These are phyloP conservation scores for Paxillus rubicundulus DNA, from an alignment of 768 basidiomycete genomes.

Conservation along the genomic window DNA sequence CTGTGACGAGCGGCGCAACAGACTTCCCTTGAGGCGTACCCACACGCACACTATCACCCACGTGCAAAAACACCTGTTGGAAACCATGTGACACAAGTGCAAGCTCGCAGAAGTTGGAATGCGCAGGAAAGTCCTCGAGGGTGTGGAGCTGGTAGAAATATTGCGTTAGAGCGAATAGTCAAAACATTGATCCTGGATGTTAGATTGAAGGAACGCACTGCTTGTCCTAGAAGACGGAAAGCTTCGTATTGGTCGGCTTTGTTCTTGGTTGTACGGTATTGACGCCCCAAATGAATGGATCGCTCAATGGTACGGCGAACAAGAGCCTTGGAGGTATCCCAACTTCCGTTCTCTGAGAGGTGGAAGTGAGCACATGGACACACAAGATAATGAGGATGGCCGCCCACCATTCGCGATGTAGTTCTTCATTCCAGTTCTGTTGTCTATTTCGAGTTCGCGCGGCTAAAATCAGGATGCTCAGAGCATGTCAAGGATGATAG, in stretches of 20 bases:
- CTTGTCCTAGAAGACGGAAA: constrained; percentile 74
- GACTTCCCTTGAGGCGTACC: constrained; percentile 70
- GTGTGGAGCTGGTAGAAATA: constrained; percentile 57
- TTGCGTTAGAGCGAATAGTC: not conserved
- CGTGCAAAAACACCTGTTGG: constrained; percentile 76
- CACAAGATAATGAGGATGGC: too few relatives aligned
- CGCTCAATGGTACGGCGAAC: constrained; percentile 69
- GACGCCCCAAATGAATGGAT: constrained; percentile 78
- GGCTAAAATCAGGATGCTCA: constrained; percentile 41
- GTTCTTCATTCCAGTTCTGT: constrained; percentile 89
- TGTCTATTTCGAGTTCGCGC: constrained; percentile 82
- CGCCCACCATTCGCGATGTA: constrained; percentile 77
- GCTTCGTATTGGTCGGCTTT: constrained; percentile 76
- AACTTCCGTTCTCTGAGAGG: constrained; percentile 54
- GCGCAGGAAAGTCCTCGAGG: constrained; percentile 84
- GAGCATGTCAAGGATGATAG: not conserved
- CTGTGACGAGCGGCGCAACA: constrained; percentile 84
- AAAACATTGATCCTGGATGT: constrained; percentile 15
- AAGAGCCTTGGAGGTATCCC: constrained; percentile 85
- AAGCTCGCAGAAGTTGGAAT: constrained; percentile 89
- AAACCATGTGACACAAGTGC: constrained; percentile 73
- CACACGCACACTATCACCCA: constrained; percentile 76
- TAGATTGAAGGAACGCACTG: constrained; percentile 39
- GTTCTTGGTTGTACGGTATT: constrained; percentile 51
- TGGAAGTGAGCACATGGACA: not conserved